A percentile compares a stretch with the other conserved stretches of the same genome.
Conservation (phyloP, 768 basidiomycete species). For the Lactarius akahatsu region DNA sequence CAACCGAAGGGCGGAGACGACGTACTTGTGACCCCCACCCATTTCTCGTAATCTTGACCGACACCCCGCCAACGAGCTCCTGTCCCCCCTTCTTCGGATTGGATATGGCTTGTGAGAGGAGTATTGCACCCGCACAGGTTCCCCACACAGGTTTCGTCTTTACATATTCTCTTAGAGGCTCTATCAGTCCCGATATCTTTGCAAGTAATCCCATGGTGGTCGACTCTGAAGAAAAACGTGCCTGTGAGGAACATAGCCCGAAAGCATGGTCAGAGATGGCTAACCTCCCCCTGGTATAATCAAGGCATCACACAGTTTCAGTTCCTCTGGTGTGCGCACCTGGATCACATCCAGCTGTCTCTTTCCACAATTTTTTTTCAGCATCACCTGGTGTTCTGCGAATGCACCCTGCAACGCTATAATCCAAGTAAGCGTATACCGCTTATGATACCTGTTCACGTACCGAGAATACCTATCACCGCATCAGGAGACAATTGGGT, state of each 20-base stretch:
- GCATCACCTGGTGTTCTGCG: conserved; percentile 74
- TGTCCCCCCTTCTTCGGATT: conserved; percentile 86
- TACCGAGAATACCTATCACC: conserved; percentile 30
- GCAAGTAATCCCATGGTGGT: conserved; percentile 87
- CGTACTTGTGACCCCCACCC: conserved; percentile 91
- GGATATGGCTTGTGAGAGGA: conserved; percentile 71
- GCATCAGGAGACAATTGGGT: conserved; percentile 14
- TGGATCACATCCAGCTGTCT: conserved; percentile 49
- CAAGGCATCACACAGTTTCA: conserved; percentile 74
- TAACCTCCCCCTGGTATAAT: conserved; percentile 91
- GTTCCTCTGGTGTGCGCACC: conserved; percentile 75
- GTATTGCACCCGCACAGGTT: conserved; percentile 93
- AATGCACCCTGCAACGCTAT: conserved; percentile 93
- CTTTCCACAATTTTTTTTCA: conserved; percentile 55
- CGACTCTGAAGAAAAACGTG: conserved; percentile 58
- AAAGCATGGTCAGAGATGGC: background rate
- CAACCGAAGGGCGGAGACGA: background rate
- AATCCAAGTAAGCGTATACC: background rate
- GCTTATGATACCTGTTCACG: background rate
- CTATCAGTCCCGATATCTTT: conserved; percentile 68
- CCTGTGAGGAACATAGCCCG: background rate
- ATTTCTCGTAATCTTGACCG: conserved; percentile 79
- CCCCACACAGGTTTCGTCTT: conserved; percentile 83
- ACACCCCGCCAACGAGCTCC: conserved; percentile 78
- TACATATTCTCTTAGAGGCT: conserved; percentile 77